Conservation (phyloP, 23 red algal species). For the Gracilaria domingensis region DNA sequence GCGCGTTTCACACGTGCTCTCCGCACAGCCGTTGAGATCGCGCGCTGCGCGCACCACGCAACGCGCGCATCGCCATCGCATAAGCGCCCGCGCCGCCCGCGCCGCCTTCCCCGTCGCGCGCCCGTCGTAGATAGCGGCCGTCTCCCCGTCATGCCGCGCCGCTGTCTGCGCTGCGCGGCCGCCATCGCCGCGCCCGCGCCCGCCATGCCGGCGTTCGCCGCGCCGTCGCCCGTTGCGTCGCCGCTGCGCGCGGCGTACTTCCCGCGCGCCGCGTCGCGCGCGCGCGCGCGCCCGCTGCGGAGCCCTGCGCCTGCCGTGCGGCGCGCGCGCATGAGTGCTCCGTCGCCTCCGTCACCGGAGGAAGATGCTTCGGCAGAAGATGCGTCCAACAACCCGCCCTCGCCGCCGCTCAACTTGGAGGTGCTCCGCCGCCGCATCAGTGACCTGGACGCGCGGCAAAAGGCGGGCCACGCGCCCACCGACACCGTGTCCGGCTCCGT, state of each 20-base stretch:
- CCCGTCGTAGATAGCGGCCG: too few relatives aligned
- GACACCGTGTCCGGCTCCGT: neutral
- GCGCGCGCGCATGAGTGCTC: neutral
- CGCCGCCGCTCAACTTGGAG: slow-evolving; percentile 20
- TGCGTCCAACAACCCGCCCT: neutral
- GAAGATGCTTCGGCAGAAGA: neutral
- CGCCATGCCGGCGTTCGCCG: neutral
- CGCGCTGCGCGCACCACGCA: neutral
- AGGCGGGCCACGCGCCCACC: neutral
- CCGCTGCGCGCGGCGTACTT: neutral
- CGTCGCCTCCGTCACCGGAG: neutral
- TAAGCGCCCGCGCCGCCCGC: too few relatives aligned
- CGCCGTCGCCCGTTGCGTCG: neutral
- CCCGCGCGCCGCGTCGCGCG: neutral
- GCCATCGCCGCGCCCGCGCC: neutral
- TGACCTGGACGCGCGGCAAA: slow-evolving; percentile 24
- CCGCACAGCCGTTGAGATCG: slow-evolving; percentile 13
- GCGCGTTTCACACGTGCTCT: neutral
- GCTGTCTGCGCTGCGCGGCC: neutral
- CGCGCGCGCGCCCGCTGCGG: neutral
- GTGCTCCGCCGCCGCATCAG: slow-evolving; percentile 44
- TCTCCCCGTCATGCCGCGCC: neutral
- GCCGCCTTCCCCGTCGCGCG: too few relatives aligned
- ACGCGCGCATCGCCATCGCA: too few relatives aligned
- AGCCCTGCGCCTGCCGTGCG: neutral